Base-by-base conservation (phyloP, 768 basidiomycete genomes). In the Tricholoma matsutake region DNA sequence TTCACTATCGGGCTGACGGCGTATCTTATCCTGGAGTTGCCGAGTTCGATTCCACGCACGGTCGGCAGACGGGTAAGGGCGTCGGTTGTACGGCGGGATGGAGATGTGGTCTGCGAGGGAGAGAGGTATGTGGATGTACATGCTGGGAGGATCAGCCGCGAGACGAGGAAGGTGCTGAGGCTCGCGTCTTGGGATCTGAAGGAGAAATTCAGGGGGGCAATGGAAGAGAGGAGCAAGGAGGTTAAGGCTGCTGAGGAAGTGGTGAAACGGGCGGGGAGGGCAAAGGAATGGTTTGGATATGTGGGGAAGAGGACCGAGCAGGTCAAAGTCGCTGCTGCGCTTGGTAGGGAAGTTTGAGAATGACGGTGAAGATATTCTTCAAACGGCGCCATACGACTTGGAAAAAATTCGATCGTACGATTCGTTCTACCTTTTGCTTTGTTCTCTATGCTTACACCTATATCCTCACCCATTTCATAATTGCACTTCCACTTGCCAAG, bases 161-260 rank as follows among this genome's bases (percentile, higher is more conserved):
- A 98, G 81, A 92, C 94, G 22, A 83, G 96, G 67, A 98, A 98
- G 78, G 96, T 99, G 51, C 77, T 99, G 61, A 81, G 96, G 53
- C 73, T 94, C 31, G 96, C 92, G 18, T 87, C 90, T 20, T 98
- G 93, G 93, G 96, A 98, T 72, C 70, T 96, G 62, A 83, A 83
- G 66, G 91, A 92, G 74, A 83, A 89, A 45, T 96, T 94, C 80
- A 81, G 85, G 59, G 78, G 76, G 3, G 89, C 92, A 16, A 83
- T 94, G 79, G 94, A 98, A 66, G 87, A 90, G 70, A 78, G 86
- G 47, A 83, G 80, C 37, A 83, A 83, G 68, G 93, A 96, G 69
- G 94, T 96, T 14, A 81, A 81, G 67, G 80, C 78, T 54, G 86
- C 87, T 49, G 93, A 95, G 76, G 89, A 89, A 68, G 79, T 81